Conservation (phyloP, 225 moss, liverwort and hornwort genomes). For the Pleurozium schreberi region DNA sequence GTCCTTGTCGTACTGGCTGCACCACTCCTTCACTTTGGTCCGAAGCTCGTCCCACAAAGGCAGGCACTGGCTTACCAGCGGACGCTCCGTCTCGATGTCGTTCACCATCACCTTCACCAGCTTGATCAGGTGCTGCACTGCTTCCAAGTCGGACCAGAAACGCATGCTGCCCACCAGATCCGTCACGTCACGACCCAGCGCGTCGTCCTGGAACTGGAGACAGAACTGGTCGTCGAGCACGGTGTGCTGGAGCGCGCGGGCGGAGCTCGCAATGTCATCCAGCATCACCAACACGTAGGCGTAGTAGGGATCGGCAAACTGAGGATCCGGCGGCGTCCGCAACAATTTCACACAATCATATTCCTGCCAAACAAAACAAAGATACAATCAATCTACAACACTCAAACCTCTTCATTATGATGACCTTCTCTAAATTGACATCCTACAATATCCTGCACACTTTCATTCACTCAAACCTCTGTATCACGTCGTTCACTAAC, state of each 20-base stretch:
- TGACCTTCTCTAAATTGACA: not conserved
- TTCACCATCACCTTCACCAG: constrained; percentile 79
- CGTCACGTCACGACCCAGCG: constrained; percentile 61
- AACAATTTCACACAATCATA: constrained; percentile 70
- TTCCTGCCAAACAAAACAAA: constrained; percentile 31
- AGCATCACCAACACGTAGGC: constrained; percentile 65
- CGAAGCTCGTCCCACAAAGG: constrained; percentile 84
- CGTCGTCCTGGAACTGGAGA: constrained; percentile 63
- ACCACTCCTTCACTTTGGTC: constrained; percentile 87
- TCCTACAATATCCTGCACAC: not conserved
- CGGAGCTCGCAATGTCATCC: constrained; percentile 74
- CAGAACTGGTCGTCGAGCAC: constrained; percentile 67
- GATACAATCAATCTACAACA: not conserved
- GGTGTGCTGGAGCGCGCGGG: constrained; percentile 67
- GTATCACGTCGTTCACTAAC: not conserved
- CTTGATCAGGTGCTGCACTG: constrained; percentile 76
- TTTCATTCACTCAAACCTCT: not conserved
- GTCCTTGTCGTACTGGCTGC: constrained; percentile 67
- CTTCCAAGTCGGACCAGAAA: constrained; percentile 90
- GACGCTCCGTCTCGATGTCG: constrained; percentile 75
- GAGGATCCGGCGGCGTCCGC: constrained; percentile 65
- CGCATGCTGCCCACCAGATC: constrained; percentile 67
- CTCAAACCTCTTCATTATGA: not conserved
- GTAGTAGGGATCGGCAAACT: constrained; percentile 73
- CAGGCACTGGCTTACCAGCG: constrained; percentile 77